phyloP scores from a whole-genome alignment of 2,329 filamentous ascomycete species.

The Monosporascus sp. region DNA sequence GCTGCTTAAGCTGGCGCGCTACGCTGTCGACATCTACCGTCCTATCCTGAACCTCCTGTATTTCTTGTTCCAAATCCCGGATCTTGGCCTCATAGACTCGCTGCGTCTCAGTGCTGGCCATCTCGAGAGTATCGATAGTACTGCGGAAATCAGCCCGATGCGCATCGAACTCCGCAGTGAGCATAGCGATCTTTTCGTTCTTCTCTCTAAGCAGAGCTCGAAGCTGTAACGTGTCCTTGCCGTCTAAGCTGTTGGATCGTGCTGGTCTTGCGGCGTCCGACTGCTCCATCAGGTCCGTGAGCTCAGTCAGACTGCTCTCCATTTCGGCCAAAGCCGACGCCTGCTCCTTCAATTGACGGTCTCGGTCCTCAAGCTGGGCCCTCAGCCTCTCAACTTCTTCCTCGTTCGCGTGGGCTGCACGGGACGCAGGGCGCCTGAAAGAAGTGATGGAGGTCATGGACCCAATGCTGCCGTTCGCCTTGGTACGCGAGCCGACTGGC shows the following conservation, averaged over 20 bases:
- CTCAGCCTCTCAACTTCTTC: conserved; percentile 71
- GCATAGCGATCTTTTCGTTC: conserved; percentile 90
- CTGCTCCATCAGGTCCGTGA: conserved; percentile 62
- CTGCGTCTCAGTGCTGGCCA: conserved; percentile 93
- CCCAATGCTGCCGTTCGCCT: conserved; percentile 48
- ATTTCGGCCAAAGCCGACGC: conserved; percentile 78
- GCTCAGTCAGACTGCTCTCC: conserved; percentile 50
- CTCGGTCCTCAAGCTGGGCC: conserved; percentile 73
- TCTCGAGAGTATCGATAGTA: conserved; percentile 92
- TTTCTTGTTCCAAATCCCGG: conserved; percentile 75
- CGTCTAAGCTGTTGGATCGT: conserved; percentile 49
- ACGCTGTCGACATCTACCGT: conserved; percentile 89
- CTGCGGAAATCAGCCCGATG: conserved; percentile 94
- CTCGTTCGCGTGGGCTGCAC: conserved; percentile 47
- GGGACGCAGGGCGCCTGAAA: conserved; percentile 48
- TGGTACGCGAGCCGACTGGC: conserved; percentile 46
- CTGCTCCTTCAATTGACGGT: conserved; percentile 85
- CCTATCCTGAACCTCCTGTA: conserved; percentile 75
- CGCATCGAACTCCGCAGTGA: conserved; percentile 90
- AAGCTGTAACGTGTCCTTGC: conserved; percentile 70
- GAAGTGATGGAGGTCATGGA: conserved; percentile 48
- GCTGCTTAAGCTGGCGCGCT: conserved; percentile 83
- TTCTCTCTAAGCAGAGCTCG: conserved; percentile 84
- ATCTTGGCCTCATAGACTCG: conserved; percentile 93
- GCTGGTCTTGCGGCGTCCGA: conserved; percentile 36